Evolutionary conservation across 805 yeast genomes (phyloP).

Genomic region (Hanseniaspora meyeri): DNA sequence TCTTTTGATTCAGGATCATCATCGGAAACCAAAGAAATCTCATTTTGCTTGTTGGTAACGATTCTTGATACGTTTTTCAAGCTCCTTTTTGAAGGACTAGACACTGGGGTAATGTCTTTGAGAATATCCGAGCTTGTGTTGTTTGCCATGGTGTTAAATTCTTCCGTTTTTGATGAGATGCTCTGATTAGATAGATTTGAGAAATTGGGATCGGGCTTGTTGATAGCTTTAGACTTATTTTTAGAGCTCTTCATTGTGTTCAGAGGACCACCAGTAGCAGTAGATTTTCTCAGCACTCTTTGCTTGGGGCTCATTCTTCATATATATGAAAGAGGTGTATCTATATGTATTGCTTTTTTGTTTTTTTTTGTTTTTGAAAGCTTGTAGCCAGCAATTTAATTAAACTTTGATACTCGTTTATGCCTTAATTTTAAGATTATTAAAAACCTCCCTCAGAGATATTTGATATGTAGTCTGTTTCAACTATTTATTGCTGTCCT

Average conservation of each 20-base stretch:
- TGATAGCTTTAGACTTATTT: not conserved
- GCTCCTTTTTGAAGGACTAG: conserved; percentile 1
- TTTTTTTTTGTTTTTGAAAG: no score
- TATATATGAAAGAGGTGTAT: no score
- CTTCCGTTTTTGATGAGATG: not conserved
- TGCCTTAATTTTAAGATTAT: no score
- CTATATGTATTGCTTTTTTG: no score
- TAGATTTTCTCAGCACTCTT: not conserved
- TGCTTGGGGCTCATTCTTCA: not conserved
- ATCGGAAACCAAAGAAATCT: not conserved
- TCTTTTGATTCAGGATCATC: not conserved
- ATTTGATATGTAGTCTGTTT: no score
- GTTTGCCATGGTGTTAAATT: not conserved
- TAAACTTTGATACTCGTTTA: no score
- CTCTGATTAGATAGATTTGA: not conserved
- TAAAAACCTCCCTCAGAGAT: no score
- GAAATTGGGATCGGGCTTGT: not conserved
- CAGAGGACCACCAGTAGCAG: not conserved
- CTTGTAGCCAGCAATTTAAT: no score
- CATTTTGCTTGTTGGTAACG: not conserved
- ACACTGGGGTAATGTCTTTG: not conserved
- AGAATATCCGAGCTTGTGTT: not conserved
- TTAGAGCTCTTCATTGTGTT: not conserved
- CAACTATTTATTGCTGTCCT: no score
- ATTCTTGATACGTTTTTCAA: not conserved